These are phyloP conservation scores for Ruellia speciosa DNA, from an alignment of 305 asterid genomes.

Conservation along the genomic window DNA sequence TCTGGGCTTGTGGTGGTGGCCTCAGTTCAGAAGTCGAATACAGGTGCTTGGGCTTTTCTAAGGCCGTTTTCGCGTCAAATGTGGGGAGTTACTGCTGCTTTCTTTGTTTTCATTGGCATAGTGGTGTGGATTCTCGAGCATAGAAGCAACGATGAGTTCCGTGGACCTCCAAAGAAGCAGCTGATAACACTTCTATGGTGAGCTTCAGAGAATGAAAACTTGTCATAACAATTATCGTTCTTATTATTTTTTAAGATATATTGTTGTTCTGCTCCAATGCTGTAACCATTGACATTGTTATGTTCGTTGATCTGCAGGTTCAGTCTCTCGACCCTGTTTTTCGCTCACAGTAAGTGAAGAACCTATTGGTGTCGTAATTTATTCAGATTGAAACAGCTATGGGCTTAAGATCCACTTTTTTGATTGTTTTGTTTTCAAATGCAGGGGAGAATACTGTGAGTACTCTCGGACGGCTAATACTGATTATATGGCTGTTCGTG, in stretches of 20 bases:
- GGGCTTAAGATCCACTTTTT: conserved; percentile 1
- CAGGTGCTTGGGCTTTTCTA: conserved; percentile 56
- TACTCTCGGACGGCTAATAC: conserved; percentile 62
- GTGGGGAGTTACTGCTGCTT: conserved; percentile 48
- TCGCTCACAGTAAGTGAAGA: conserved; percentile 43
- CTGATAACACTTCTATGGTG: conserved; percentile 52
- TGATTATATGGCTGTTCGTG: conserved; percentile 75
- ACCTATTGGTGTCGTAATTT: background rate
- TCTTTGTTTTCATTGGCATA: conserved; percentile 42
- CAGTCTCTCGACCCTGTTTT: conserved; percentile 53
- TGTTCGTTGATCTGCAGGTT: conserved; percentile 32
- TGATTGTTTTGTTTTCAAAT: background rate
- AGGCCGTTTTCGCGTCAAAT: conserved; percentile 46
- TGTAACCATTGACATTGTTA: background rate
- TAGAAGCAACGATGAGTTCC: conserved; percentile 48
- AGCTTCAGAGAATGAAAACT: conserved; percentile 15
- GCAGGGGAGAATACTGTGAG: conserved; percentile 71
- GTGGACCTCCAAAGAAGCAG: conserved; percentile 56
- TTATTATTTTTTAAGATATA: no score
- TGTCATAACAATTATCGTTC: background rate
- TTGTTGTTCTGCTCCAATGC: background rate
- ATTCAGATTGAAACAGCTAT: background rate
- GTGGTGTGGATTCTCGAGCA: conserved; percentile 69
- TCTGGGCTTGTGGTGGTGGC: conserved; percentile 64
- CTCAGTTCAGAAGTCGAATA: conserved; percentile 33